A percentile compares a stretch with the other conserved stretches of the same genome.
Conservation (phyloP, 2,329 filamentous ascomycete species). For the Hypoxylon sp. region DNA sequence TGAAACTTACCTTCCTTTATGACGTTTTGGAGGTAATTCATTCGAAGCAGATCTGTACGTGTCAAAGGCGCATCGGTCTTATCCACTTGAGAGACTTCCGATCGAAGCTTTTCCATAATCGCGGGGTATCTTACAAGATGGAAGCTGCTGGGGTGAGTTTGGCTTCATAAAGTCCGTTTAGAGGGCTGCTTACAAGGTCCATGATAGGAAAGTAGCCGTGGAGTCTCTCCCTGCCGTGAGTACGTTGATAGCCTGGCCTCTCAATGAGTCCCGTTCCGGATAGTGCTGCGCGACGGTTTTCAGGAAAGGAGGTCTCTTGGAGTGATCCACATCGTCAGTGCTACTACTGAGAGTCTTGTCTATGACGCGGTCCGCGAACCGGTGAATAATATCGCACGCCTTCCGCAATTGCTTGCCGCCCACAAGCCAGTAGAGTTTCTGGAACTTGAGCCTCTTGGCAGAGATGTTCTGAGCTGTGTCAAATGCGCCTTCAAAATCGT, state of each 20-base stretch:
- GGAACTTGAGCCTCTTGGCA: conserved; percentile 42
- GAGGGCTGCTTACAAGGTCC: conserved; percentile 46
- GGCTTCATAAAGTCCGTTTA: neutral
- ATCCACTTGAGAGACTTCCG: conserved; percentile 42
- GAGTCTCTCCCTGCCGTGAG: conserved; percentile 50
- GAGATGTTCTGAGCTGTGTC: conserved; percentile 46
- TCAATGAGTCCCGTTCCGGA: conserved; percentile 41
- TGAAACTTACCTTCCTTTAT: conserved; percentile 47
- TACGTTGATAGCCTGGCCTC: conserved; percentile 51
- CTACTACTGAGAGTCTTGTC: conserved; percentile 42
- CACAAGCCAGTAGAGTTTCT: conserved; percentile 47
- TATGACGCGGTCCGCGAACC: conserved; percentile 48
- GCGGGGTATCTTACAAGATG: conserved; percentile 46
- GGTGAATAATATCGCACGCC: conserved; percentile 43
- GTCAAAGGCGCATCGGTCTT: conserved; percentile 35
- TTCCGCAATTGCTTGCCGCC: conserved; percentile 36
- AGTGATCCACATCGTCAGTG: conserved; percentile 20
- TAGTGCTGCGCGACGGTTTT: conserved; percentile 43
- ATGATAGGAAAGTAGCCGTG: conserved; percentile 48
- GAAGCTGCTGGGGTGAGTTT: conserved; percentile 32
- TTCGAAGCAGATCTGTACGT: conserved; percentile 41
- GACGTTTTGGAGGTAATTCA: conserved; percentile 47
- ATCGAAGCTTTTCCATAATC: conserved; percentile 45
- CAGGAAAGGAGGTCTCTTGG: conserved; percentile 46
- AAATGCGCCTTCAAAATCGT: conserved; percentile 45